Percentiles rank a stretch among this genome's conserved stretches.
phyloP scores from a whole-genome alignment of 345 rosid genomes.

The Capsella bursapastoris region DNA sequence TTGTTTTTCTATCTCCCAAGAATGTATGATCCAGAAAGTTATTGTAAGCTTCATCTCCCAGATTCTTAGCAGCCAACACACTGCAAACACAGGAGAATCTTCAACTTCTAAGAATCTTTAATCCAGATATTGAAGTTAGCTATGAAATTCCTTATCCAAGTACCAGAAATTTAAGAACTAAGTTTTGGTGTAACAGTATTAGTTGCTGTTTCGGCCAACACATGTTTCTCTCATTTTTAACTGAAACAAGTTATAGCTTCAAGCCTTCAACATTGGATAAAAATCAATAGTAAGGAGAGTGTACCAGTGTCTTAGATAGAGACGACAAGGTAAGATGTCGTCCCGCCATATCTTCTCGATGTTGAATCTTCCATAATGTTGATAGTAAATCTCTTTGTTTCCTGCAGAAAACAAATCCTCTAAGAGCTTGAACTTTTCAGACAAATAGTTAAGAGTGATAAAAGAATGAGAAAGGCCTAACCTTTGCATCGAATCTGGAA shows the following conservation, averaged over 20 bases:
- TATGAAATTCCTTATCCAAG: neutral
- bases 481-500: slow-evolving; percentile 80
- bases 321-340: slow-evolving; percentile 86
- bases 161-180: neutral
- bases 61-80: slow-evolving; percentile 89
- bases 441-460: neutral
- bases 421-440: slow-evolving; percentile 1
- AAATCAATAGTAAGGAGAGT: slow-evolving; percentile 12
- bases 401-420: slow-evolving; percentile 51
- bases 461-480: slow-evolving; percentile 14
- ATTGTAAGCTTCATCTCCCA: slow-evolving; percentile 62
- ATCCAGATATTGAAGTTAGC: neutral
- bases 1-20: slow-evolving; percentile 73
- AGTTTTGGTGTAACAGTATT: neutral
- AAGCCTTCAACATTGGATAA: neutral
- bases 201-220: neutral
- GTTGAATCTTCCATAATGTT: slow-evolving; percentile 72
- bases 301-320: slow-evolving; percentile 92
- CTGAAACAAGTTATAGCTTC: neutral
- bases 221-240: slow-evolving; percentile 10
- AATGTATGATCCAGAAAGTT: slow-evolving; percentile 86
- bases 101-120: neutral
- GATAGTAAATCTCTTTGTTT: slow-evolving; percentile 68
- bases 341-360: slow-evolving; percentile 87
- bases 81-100: slow-evolving; percentile 47